phyloP scores from a whole-genome alignment of 257 asterid species.

The Scutellaria baicalensis region DNA sequence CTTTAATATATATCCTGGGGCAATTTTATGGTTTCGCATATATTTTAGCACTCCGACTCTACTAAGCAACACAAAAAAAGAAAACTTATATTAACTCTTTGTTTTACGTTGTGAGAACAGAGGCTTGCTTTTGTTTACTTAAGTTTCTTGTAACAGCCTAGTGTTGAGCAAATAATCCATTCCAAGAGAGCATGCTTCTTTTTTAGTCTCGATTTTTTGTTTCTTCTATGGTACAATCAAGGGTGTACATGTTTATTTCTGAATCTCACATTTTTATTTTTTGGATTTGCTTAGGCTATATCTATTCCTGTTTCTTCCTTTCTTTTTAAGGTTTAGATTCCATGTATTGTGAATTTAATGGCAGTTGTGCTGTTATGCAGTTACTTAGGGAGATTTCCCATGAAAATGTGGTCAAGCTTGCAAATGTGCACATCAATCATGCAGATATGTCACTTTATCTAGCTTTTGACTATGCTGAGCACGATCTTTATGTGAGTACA shows the following conservation, averaged over 20 bases:
- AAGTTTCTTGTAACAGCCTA: background rate
- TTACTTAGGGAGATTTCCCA: constrained; percentile 95
- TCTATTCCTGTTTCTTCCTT: background rate
- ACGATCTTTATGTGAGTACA: constrained; percentile 89
- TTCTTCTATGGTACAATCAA: background rate
- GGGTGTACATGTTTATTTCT: background rate
- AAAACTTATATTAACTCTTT: background rate
- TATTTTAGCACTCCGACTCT: background rate
- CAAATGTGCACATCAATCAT: constrained; percentile 89
- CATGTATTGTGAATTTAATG: background rate
- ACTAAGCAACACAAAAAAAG: background rate
- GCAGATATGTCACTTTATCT: constrained; percentile 93
- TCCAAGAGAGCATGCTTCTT: background rate
- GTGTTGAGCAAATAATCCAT: background rate
- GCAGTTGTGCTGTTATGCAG: constrained; percentile 40
- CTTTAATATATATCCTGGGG: background rate
- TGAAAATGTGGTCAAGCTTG: constrained; percentile 94
- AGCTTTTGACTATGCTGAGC: constrained; percentile 97
- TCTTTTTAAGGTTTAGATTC: background rate
- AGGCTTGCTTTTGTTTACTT: background rate
- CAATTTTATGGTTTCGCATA: background rate
- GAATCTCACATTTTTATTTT: background rate
- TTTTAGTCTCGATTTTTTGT: background rate
- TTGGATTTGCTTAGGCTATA: background rate
- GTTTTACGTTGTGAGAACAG: background rate